These are phyloP conservation scores for Neurospora sp. DNA, from an alignment of 2,329 filamentous ascomycete genomes.

Conservation along the genomic window DNA sequence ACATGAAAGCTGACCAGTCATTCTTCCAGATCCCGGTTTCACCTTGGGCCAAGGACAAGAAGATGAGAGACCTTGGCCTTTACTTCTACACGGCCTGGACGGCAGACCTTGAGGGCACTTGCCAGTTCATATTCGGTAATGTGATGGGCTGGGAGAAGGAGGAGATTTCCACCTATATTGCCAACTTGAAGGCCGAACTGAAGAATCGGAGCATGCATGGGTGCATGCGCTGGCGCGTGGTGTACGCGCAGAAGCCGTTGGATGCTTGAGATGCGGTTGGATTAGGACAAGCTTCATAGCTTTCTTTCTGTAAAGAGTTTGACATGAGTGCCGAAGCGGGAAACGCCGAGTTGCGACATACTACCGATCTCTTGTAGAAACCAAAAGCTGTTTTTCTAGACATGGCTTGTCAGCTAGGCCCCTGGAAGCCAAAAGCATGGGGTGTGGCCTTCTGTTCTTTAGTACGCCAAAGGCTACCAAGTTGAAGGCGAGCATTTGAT, in stretches of 20 bases:
- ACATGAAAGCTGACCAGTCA: constrained; percentile 9
- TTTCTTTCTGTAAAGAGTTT: no score
- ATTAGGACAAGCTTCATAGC: no score
- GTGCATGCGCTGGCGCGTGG: not conserved
- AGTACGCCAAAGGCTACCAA: no score
- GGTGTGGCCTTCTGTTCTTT: no score
- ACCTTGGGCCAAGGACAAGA: constrained; percentile 5
- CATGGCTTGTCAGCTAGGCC: no score
- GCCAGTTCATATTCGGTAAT: not conserved
- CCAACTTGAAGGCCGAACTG: constrained; percentile 9
- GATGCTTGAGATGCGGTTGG: not conserved
- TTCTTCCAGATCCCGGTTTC: constrained; percentile 1
- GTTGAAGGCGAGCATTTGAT: no score
- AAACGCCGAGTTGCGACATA: no score
- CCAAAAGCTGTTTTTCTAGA: no score
- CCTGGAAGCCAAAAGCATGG: no score
- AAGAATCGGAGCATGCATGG: constrained; percentile 5
- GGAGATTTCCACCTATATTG: constrained; percentile 12
- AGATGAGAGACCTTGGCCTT: constrained; percentile 5
- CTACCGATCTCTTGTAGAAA: no score
- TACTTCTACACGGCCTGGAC: not conserved
- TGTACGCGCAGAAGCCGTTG: constrained; percentile 6
- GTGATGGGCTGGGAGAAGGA: constrained; percentile 14
- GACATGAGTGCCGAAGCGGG: no score
- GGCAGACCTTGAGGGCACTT: not conserved